Evolutionary conservation across 176 grass and related monocot species (phyloP).

Genomic region (Oryza rufipogon): DNA sequence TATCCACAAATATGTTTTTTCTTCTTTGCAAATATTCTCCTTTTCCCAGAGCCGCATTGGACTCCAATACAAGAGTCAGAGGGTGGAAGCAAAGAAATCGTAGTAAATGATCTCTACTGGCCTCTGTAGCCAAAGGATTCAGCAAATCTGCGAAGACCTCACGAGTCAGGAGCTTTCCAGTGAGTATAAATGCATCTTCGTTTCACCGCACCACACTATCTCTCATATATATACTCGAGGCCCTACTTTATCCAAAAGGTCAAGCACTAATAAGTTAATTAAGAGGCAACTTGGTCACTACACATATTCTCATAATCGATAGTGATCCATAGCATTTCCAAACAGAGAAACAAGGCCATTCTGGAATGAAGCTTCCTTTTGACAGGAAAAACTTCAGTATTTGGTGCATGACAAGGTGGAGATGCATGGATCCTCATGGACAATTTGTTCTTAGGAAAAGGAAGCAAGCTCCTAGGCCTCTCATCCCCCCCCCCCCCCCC

Average conservation of each 20-base stretch:
- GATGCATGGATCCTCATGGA: constrained; percentile 27
- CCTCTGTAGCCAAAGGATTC: constrained; percentile 38
- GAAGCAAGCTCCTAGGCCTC: neutral
- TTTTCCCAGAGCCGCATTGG: neutral
- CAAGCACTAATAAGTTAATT: constrained; percentile 48
- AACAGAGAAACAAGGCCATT: constrained; percentile 27
- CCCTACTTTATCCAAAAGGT: constrained; percentile 56
- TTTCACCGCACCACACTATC: constrained; percentile 31
- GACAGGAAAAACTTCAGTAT: constrained; percentile 32
- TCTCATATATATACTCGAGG: constrained; percentile 37
- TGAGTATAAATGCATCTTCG: constrained; percentile 53
- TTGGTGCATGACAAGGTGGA: constrained; percentile 57
- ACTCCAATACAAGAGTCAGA: constrained; percentile 21
- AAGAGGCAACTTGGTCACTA: constrained; percentile 38
- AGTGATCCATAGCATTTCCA: constrained; percentile 31
- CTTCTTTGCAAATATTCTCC: neutral
- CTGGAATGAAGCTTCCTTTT: constrained; percentile 17
- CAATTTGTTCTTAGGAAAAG: constrained; percentile 10
- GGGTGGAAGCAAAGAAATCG: neutral
- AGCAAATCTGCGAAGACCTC: constrained; percentile 32
- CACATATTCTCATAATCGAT: constrained; percentile 41
- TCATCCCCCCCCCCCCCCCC: neutral
- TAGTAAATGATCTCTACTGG: neutral
- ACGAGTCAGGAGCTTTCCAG: constrained; percentile 39
- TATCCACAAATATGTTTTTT: neutral